Evolutionary conservation across 176 grass and related monocot species (phyloP).

Genomic region (Lolium perenne): DNA sequence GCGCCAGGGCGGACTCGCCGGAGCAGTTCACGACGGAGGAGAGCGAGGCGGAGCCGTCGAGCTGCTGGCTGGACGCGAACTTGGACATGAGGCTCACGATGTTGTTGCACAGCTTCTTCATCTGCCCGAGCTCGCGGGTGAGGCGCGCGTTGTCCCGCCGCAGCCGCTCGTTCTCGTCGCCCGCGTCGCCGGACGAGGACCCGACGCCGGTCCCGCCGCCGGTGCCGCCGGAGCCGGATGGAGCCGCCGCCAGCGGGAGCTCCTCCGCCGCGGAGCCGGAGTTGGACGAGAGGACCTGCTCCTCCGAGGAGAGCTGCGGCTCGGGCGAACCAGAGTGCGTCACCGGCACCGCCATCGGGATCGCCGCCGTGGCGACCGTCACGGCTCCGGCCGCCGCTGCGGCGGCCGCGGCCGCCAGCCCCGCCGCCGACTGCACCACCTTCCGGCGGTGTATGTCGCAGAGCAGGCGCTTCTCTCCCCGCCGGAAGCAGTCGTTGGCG

Average conservation of each 20-base stretch:
- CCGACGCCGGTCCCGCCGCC: background rate
- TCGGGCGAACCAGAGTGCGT: slow-evolving; percentile 48
- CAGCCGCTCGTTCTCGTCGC: slow-evolving; percentile 78
- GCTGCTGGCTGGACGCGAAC: slow-evolving; percentile 58
- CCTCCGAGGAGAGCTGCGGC: slow-evolving; percentile 53
- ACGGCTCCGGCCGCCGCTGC: slow-evolving; percentile 32
- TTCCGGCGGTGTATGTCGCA: slow-evolving; percentile 86
- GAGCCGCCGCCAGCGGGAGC: slow-evolving; percentile 20
- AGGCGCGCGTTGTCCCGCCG: slow-evolving; percentile 67
- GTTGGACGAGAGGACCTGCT: slow-evolving; percentile 80
- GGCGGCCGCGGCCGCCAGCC: slow-evolving; percentile 4
- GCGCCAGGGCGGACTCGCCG: slow-evolving; percentile 44
- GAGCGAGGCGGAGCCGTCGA: slow-evolving; percentile 33
- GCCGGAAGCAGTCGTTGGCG: slow-evolving; percentile 81
- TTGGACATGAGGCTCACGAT: slow-evolving; percentile 88
- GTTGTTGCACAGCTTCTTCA: slow-evolving; percentile 92
- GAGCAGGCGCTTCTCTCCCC: slow-evolving; percentile 69
- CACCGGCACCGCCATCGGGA: slow-evolving; percentile 63
- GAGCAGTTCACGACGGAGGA: slow-evolving; percentile 48
- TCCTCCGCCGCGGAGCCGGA: slow-evolving; percentile 37
- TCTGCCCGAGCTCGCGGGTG: slow-evolving; percentile 77
- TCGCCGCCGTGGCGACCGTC: slow-evolving; percentile 50
- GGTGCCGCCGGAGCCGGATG: slow-evolving; percentile 22
- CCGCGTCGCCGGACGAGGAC: slow-evolving; percentile 54
- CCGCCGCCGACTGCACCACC: slow-evolving; percentile 29